Evolutionary conservation across 2,329 filamentous ascomycete species (phyloP), one percentile per base, ranked within the genome.

Genomic region (Colletotrichum paranaense): DNA sequence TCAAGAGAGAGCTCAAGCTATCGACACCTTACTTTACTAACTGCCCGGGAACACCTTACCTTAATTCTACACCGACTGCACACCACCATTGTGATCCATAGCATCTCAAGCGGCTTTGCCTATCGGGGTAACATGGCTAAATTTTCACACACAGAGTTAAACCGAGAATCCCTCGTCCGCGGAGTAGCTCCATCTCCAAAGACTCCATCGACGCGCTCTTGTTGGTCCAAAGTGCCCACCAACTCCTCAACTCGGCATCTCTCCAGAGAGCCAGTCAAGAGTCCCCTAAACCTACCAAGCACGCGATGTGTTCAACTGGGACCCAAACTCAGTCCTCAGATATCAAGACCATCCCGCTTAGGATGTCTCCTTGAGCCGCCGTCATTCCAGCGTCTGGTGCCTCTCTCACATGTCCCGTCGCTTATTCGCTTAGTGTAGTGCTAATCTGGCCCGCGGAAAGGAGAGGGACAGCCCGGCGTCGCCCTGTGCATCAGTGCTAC

Each of bases 391-490:
- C 22, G 12, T 52, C 57, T 56, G 16, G 2, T 16, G 32, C 1
- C 59, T 28, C 58, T 73, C 56, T 71, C 57, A 60, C 62, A 67
- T 72, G 62, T 64, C 67, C 49, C 67, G 59, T 64, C 55, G 67
- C 68, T 68, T 55, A n/a, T 32, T 30, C 69, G 63, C 63, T 62
- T 72, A 69, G 55, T 63, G 49, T 59, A 62, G 67, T 71, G 67
- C 60, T 72, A 58, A 72, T 75, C 83, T 62, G 57, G 67, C 35
- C 62, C 30, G 62, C 49, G 57, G 68, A 74, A 67, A 72, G n/a
- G 68, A 65, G 55, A 70, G 35, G 71, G 52, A 65, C 56, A 65
- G 60, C 55, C 70, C 60, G 69, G 67, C 67, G 58, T 56, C 62
- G 72, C 72, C 62, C 68, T 74, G 57, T 68, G 57, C 72, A 53